Evolutionary conservation across 1,139 yeast species (phyloP).

Genomic region (Zygosaccharomyces pseudobailii): DNA sequence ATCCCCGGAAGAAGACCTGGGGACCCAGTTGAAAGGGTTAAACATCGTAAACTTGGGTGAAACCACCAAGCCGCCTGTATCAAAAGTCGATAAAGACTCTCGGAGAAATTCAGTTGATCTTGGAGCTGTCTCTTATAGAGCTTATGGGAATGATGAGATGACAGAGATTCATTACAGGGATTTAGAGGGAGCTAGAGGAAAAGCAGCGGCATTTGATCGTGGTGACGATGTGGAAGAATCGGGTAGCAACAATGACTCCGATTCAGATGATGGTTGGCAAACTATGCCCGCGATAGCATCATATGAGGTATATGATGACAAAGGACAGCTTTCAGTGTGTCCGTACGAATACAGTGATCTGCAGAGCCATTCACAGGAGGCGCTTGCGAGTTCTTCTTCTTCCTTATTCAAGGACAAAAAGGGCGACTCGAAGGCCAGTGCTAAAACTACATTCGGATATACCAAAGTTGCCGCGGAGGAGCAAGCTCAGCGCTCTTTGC

Average conservation of each 20-base stretch:
- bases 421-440: slow-evolving; percentile 20
- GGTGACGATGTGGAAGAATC: neutral
- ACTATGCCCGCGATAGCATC: slow-evolving; percentile 60
- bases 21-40: slow-evolving; percentile 24
- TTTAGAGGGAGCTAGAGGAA: neutral
- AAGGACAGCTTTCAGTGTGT: slow-evolving; percentile 41
- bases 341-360: slow-evolving; percentile 14
- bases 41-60: neutral
- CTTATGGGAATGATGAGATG: neutral
- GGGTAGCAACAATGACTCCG: slow-evolving; percentile 15
- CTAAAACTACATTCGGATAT: slow-evolving; percentile 54
- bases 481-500: slow-evolving; percentile 74
- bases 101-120: slow-evolving; percentile 1
- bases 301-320: slow-evolving; percentile 52
- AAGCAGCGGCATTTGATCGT: neutral
- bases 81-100: neutral
- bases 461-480: slow-evolving; percentile 86
- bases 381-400: neutral
- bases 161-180: slow-evolving; percentile 1
- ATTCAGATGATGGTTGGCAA: slow-evolving; percentile 42
- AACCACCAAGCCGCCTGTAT: neutral
- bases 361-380: slow-evolving; percentile 9
- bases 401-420: slow-evolving; percentile 12
- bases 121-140: neutral
- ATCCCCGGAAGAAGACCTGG: slow-evolving; percentile 25